Base-by-base conservation (phyloP, 352 stramenopile genomes). In the Poterioochromonas sp. region DNA sequence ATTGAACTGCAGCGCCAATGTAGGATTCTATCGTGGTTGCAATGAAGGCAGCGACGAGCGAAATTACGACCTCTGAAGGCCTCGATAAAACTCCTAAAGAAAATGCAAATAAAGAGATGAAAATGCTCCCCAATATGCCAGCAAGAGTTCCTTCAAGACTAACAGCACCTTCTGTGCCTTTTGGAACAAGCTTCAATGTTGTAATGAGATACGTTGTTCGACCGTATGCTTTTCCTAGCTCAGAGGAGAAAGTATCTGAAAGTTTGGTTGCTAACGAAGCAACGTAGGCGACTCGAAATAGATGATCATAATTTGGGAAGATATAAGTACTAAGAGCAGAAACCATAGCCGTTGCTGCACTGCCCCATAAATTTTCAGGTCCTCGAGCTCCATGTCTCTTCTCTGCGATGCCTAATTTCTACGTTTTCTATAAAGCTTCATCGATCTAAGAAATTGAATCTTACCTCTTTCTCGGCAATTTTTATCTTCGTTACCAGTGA, bases 191-290 rank as follows among this genome's bases (percentile, higher is more conserved):
- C 81, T 88, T 83, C 0, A 94, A 79, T 8, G 86, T 92, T 3
- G 88, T 92, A 70, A 92, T 91, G 0, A 92, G 80, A 83, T 90
- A 94, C 0, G 87, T 92, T n/a, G 83, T 89, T 73, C 89, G 90
- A 32, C 89, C 88, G 81, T 90, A 94, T 0, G 87, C 89, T 81
- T 93, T 91, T 22, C 86, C 87, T 73, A 94, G 89, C 79, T 94
- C 88, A 12, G 82, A 89, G 37, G 86, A 87, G 80, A 91, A 89
- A 12, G 89, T 94, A 81, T 94, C 89, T 0, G 86, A 82, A 15
- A 94, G 80, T 73, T 94, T 94, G 0, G 89, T 92, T 3, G 88
- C 85, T 0, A 93, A 74, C 3, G 86, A 89, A 15, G 88, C 82
- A 1, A 93, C 88, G 80, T 76, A 86, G 0, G 76, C 83, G 41